These are phyloP conservation scores for Kokia cookei DNA, from an alignment of 441 rosid species.

Conservation along the genomic window DNA sequence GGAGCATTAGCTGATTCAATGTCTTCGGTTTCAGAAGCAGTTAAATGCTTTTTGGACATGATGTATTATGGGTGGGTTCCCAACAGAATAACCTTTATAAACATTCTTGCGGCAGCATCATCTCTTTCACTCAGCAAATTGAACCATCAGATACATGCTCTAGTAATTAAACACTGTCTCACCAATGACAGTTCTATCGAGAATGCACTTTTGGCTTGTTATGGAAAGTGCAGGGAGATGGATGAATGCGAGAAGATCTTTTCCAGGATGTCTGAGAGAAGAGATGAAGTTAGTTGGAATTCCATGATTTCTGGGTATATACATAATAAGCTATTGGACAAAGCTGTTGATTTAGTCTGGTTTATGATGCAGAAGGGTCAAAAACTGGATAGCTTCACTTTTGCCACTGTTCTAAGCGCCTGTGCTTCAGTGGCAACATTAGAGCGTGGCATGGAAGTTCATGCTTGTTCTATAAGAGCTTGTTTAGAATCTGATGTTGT, in stretches of 20 bases:
- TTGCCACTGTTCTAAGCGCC: slow-evolving; percentile 92
- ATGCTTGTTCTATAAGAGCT: slow-evolving; percentile 72
- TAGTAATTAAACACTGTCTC: slow-evolving; percentile 45
- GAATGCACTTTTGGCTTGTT: slow-evolving; percentile 77
- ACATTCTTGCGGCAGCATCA: slow-evolving; percentile 57
- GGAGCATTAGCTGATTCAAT: slow-evolving; percentile 69
- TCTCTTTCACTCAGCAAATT: slow-evolving; percentile 44
- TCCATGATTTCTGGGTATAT: slow-evolving; percentile 87
- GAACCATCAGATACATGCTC: slow-evolving; percentile 62
- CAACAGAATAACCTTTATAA: slow-evolving; percentile 64
- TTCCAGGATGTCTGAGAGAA: slow-evolving; percentile 66
- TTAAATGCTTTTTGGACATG: slow-evolving; percentile 47
- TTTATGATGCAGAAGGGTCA: slow-evolving; percentile 69
- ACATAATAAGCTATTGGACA: slow-evolving; percentile 58
- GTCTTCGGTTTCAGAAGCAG: slow-evolving; percentile 38
- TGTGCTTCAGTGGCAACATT: slow-evolving; percentile 88
- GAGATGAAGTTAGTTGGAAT: slow-evolving; percentile 80
- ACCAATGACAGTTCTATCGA: slow-evolving; percentile 51
- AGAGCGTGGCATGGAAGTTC: slow-evolving; percentile 92
- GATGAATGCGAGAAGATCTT: slow-evolving; percentile 71
- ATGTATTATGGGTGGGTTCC: slow-evolving; percentile 56
- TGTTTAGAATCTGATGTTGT: slow-evolving; percentile 77
- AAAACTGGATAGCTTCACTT: slow-evolving; percentile 63
- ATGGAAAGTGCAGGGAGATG: slow-evolving; percentile 77
- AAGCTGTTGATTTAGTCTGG: slow-evolving; percentile 83